These are phyloP conservation scores for Magnolia officinalis DNA, from an alignment of 164 flowering plant genomes.

Conservation along the genomic window DNA sequence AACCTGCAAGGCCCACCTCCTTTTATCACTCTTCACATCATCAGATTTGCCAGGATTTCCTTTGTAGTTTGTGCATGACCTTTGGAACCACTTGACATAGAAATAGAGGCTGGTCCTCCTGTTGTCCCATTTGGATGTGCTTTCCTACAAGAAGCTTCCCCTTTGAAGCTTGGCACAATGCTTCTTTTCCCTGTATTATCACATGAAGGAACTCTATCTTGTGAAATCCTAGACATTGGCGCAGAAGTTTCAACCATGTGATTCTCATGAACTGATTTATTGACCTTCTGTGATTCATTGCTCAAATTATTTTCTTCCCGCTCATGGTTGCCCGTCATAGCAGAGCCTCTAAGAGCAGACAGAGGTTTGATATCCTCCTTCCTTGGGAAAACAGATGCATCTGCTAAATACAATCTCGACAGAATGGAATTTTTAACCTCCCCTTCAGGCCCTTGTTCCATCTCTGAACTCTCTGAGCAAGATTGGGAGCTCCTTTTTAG, in stretches of 20 bases:
- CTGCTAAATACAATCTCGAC: constrained; percentile 88
- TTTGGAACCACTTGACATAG: constrained; percentile 32
- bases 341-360: constrained; percentile 29
- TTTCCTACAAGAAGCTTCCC: constrained; percentile 25
- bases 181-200: constrained; percentile 26
- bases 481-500: constrained; percentile 32
- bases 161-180: constrained; percentile 21
- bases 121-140: constrained; percentile 14
- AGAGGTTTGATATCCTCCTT: constrained; percentile 78
- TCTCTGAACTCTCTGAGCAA: constrained; percentile 27
- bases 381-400: constrained; percentile 83
- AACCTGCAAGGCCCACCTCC: constrained; percentile 90
- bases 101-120: constrained; percentile 16
- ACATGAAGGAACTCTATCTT: constrained; percentile 19
- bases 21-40: constrained; percentile 57
- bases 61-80: constrained; percentile 21
- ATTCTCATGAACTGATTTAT: constrained; percentile 11
- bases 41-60: constrained; percentile 41
- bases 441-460: constrained; percentile 26
- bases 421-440: constrained; percentile 57
- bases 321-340: background rate
- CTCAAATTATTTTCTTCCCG: background rate
- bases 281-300: constrained; percentile 13
- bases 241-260: background rate
- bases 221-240: constrained; percentile 16